These are phyloP conservation scores for Dactylonectria estremocensis DNA, from an alignment of 2,329 filamentous ascomycete genomes.

Conservation along the genomic window DNA sequence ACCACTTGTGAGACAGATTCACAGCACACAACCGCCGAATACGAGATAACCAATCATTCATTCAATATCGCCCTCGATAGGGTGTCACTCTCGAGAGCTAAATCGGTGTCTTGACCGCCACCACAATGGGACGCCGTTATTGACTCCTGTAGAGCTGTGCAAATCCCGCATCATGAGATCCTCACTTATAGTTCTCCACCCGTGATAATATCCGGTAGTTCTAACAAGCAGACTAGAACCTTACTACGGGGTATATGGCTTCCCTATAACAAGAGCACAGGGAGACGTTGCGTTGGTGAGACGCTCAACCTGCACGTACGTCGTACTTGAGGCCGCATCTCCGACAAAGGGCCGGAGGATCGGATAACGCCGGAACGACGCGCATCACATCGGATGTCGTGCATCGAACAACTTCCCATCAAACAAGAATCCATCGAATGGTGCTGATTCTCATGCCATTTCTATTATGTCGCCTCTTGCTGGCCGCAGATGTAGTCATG, in stretches of 20 bases:
- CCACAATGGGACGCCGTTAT: not conserved
- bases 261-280: not conserved
- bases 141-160: not conserved
- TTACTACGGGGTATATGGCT: too few relatives aligned
- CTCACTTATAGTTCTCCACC: not conserved
- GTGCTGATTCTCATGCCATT: slow-evolving; percentile 16
- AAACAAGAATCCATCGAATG: slow-evolving; percentile 13
- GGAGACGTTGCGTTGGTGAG: not conserved
- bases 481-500: slow-evolving; percentile 3
- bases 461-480: slow-evolving; percentile 19
- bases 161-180: slow-evolving; percentile 3
- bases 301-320: not conserved
- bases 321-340: not conserved
- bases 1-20: not conserved
- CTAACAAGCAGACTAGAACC: not conserved
- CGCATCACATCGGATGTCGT: slow-evolving; percentile 7
- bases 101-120: not conserved
- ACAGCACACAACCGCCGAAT: not conserved
- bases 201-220: not conserved
- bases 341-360: not conserved
- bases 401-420: not conserved
- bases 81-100: not conserved
- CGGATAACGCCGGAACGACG: slow-evolving; percentile 8
- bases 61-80: not conserved
- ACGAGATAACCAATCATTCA: not conserved